A percentile compares a stretch with the other conserved stretches of the same genome.
These are phyloP conservation scores for Zychaea mexicana DNA, from an alignment of 371 early-diverging fungal species.

Conservation along the genomic window DNA sequence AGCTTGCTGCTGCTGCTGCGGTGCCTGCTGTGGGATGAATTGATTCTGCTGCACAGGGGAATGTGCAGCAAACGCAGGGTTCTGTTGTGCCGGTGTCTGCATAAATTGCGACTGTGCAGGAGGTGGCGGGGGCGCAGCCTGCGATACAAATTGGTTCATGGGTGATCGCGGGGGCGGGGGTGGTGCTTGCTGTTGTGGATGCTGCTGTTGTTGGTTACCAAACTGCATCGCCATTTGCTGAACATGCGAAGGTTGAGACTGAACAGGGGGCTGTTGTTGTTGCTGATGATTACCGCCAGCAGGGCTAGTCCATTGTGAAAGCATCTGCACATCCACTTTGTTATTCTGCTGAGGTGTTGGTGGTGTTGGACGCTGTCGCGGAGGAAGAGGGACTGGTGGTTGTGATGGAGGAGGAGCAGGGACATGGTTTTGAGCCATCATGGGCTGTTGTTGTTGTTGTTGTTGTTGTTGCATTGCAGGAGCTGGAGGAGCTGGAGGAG, in stretches of 20 bases:
- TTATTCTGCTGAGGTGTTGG: conserved; percentile 35
- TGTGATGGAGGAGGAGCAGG: conserved; percentile 20
- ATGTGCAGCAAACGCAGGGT: conserved; percentile 21
- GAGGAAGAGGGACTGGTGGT: conserved; percentile 22
- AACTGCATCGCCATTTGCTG: conserved; percentile 17
- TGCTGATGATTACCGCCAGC: conserved; percentile 10
- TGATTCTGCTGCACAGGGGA: conserved; percentile 14
- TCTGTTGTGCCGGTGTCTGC: conserved; percentile 22
- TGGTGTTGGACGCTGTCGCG: conserved; percentile 35
- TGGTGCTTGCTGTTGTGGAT: conserved; percentile 15
- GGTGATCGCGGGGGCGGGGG: conserved; percentile 16
- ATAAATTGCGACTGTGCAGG: conserved; percentile 17
- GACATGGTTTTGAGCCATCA: conserved; percentile 7
- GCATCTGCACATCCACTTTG: conserved; percentile 36
- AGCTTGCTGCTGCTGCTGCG: conserved; percentile 29
- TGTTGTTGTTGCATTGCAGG: neutral
- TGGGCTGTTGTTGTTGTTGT: neutral
- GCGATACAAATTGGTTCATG: conserved; percentile 12
- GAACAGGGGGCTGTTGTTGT: conserved; percentile 16
- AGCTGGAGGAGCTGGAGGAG: conserved; percentile 13
- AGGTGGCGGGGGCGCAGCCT: conserved; percentile 9
- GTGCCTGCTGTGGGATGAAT: conserved; percentile 23
- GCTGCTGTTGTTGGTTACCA: conserved; percentile 9
- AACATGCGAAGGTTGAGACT: conserved; percentile 12
- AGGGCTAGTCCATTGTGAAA: conserved; percentile 37